phyloP scores from a whole-genome alignment of 805 yeast species.

The Candida endomychidarum region DNA sequence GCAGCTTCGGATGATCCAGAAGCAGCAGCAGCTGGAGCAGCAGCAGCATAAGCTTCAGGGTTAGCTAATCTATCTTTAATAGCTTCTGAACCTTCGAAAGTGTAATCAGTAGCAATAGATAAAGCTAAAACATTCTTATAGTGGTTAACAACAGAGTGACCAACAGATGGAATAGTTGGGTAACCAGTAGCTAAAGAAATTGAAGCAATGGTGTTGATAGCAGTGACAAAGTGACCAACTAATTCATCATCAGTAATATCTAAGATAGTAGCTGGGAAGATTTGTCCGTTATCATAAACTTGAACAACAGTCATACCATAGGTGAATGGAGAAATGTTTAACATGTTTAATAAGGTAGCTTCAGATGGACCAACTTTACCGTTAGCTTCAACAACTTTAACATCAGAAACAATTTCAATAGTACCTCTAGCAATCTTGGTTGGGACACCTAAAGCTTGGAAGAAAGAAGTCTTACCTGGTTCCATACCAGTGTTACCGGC shows the following conservation, averaged over 20 bases:
- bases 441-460: slow-evolving; percentile 99
- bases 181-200: slow-evolving; percentile 96
- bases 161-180: slow-evolving; percentile 99
- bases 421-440: slow-evolving; percentile 99
- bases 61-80: slow-evolving; percentile 99
- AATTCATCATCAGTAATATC: slow-evolving; percentile 98
- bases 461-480: slow-evolving; percentile 99
- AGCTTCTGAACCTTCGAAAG: slow-evolving; percentile 98
- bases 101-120: slow-evolving; percentile 97
- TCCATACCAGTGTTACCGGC: slow-evolving; percentile 99
- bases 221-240: slow-evolving; percentile 86
- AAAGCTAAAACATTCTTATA: slow-evolving; percentile 98
- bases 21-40: slow-evolving; percentile 96
- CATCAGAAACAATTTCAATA: slow-evolving; percentile 97
- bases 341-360: slow-evolving; percentile 98
- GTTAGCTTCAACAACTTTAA: slow-evolving; percentile 87
- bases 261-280: slow-evolving; percentile 94
- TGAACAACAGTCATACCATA: slow-evolving; percentile 96
- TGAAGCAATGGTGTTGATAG: slow-evolving; percentile 91
- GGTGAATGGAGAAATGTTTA: slow-evolving; percentile 99
- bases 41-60: slow-evolving; percentile 99
- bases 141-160: slow-evolving; percentile 98
- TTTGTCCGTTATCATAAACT: slow-evolving; percentile 98
- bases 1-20: slow-evolving; percentile 58
- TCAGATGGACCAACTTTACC: slow-evolving; percentile 97